A percentile compares a stretch with the other conserved stretches of the same genome.
These are phyloP conservation scores for Ceratobasidium sp. DNA, from an alignment of 1,284 basidiomycete species.

Conservation along the genomic window DNA sequence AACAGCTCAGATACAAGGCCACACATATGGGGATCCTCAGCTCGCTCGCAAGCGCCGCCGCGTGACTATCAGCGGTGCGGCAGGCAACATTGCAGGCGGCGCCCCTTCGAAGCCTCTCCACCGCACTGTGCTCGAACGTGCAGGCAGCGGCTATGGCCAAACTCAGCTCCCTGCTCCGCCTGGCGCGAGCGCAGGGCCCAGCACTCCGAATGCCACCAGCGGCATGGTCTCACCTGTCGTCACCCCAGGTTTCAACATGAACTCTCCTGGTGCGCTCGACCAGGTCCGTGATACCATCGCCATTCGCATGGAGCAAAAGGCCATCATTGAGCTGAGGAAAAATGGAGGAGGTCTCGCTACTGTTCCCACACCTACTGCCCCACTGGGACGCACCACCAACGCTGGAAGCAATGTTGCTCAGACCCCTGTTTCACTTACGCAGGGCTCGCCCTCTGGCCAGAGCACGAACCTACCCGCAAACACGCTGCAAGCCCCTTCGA, in stretches of 20 bases:
- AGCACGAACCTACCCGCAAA: conserved; percentile 12
- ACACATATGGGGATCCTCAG: conserved; percentile 3
- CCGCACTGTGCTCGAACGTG: conserved; percentile 34
- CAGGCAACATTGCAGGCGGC: not conserved
- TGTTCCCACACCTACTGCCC: conserved; percentile 12
- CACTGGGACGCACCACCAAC: not conserved
- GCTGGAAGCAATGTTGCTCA: not conserved
- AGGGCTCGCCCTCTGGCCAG: conserved; percentile 12
- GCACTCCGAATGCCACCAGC: conserved; percentile 1
- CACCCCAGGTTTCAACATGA: conserved; percentile 36
- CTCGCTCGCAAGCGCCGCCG: conserved; percentile 39
- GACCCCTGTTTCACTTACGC: not conserved
- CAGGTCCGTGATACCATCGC: conserved; percentile 37
- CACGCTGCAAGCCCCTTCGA: conserved; percentile 9
- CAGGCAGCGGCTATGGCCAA: conserved; percentile 14
- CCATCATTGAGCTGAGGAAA: conserved; percentile 36
- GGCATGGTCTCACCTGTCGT: conserved; percentile 38
- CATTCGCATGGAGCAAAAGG: conserved; percentile 40
- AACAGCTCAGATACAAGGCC: not conserved
- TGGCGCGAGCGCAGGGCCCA: conserved; percentile 4
- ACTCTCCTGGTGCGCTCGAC: conserved; percentile 20
- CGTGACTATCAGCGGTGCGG: conserved; percentile 30
- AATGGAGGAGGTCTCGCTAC: conserved; percentile 12
- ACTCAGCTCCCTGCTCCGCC: conserved; percentile 3
- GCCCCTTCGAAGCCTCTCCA: conserved; percentile 16